phyloP scores from a whole-genome alignment of 2,329 filamentous ascomycete genomes.

The Colletotrichum sp. region DNA sequence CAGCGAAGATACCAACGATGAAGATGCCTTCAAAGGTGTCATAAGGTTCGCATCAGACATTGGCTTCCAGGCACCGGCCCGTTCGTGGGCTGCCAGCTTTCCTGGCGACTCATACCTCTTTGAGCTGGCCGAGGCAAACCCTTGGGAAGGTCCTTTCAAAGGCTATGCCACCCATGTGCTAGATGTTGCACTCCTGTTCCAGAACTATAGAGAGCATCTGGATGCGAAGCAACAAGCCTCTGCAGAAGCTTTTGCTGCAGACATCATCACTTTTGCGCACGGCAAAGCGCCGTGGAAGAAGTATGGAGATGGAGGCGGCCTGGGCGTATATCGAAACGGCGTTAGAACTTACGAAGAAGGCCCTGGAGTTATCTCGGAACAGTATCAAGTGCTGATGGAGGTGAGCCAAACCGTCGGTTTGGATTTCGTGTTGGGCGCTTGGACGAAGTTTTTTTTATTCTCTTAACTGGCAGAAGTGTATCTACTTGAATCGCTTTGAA shows the following conservation, averaged over 20 bases:
- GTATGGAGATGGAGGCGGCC: background rate
- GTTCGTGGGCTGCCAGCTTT: background rate
- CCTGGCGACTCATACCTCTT: slow-evolving; percentile 6
- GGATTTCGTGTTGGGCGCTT: background rate
- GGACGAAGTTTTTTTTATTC: background rate
- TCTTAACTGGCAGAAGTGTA: background rate
- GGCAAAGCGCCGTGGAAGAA: slow-evolving; percentile 27
- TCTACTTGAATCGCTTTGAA: background rate
- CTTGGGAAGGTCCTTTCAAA: slow-evolving; percentile 47
- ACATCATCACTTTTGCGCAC: slow-evolving; percentile 42
- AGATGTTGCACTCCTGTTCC: slow-evolving; percentile 48
- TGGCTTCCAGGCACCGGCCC: background rate
- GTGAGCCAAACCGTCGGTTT: background rate
- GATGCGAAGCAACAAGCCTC: slow-evolving; percentile 32
- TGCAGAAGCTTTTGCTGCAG: slow-evolving; percentile 36
- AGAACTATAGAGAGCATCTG: slow-evolving; percentile 48
- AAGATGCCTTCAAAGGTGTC: background rate
- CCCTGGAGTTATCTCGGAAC: background rate
- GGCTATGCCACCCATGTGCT: slow-evolving; percentile 47
- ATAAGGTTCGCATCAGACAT: background rate
- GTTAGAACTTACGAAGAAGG: background rate
- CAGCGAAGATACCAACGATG: background rate
- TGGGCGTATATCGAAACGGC: background rate
- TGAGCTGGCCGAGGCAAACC: slow-evolving; percentile 52
- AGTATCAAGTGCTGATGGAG: background rate